Evolutionary conservation across 2,329 filamentous ascomycete species (phyloP), one percentile per base, ranked within the genome.

Genomic region (Penicillium sp.): DNA sequence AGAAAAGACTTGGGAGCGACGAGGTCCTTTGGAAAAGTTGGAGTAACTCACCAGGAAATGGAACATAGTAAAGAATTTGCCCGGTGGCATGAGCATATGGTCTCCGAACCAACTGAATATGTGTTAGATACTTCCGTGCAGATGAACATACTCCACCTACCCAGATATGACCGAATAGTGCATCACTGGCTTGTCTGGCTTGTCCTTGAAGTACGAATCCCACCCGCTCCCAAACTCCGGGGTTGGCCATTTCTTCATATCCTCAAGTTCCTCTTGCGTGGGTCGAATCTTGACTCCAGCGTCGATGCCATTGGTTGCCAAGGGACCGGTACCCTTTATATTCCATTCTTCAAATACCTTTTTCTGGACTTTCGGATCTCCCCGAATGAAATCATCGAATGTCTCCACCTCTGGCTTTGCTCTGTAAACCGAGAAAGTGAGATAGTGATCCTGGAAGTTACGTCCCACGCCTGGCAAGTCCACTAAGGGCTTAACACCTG

Each of bases 181-280:
- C 88, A 92, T 92, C 39, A 92, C 88, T 0, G 88, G 89, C 79
- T 92, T 92, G 72, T 92, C 88, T 1, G 87, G 87, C 76, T 91
- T 91, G 67, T 92, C 74, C 76, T 90, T 88, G 72, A 92, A 92
- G 75, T 92, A 92, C 48, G 81, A 85, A 62, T 92, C 84, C 87
- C 88, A 92, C 2, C 88, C 87, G 6, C 81, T 54, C 4, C 52
- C 55, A 27, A 92, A 92, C 47, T 90, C 84, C 10, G 83, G 83
- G 43, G 83, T 89, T 0, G 88, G 88, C 87, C 88, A 90, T 6
- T 70, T 79, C 67, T 87, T 84, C 70, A 91, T 87, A 62, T 84
- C 76, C 45, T 80, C 77, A 16, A 89, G 77, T 63, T 92, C 88
- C 41, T 86, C 73, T 53, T 83, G 76, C 0, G 81, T 88, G 0